phyloP scores from a whole-genome alignment of 2,329 filamentous ascomycete species.

The Colletotrichum sp. region DNA sequence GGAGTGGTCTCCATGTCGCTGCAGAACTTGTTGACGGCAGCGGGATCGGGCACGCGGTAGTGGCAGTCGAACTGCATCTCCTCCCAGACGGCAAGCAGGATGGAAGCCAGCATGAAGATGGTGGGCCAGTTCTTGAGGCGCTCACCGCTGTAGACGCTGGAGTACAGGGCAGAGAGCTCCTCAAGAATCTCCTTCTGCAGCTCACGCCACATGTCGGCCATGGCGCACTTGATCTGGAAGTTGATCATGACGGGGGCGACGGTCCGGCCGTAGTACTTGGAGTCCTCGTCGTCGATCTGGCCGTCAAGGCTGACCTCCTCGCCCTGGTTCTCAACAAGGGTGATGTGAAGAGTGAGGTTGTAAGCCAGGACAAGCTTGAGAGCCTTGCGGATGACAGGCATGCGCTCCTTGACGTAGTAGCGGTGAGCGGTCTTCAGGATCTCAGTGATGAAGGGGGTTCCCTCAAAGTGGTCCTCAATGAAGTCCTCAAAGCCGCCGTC shows the following conservation, averaged over 20 bases:
- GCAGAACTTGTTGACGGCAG: conserved; percentile 92
- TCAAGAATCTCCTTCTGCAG: conserved; percentile 95
- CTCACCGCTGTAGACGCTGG: conserved; percentile 96
- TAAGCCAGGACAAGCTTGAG: conserved; percentile 95
- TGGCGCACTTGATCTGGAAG: conserved; percentile 97
- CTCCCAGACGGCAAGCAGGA: conserved; percentile 94
- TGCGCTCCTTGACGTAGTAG: conserved; percentile 87
- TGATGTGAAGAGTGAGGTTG: conserved; percentile 93
- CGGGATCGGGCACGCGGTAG: conserved; percentile 87
- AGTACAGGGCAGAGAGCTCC: conserved; percentile 90
- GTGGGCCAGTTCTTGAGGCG: conserved; percentile 99
- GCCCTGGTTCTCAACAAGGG: conserved; percentile 88
- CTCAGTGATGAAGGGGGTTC: conserved; percentile 92
- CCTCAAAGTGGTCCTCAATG: conserved; percentile 95
- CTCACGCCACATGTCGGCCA: conserved; percentile 98
- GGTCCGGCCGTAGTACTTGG: conserved; percentile 88
- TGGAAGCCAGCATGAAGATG: conserved; percentile 95
- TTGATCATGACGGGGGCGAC: conserved; percentile 99
- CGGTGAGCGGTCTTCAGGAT: conserved; percentile 96
- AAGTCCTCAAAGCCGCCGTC: conserved; percentile 92
- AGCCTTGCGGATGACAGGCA: conserved; percentile 91
- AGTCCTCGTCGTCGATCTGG: conserved; percentile 84
- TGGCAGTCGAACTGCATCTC: conserved; percentile 99
- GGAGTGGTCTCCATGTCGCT: conserved; percentile 95
- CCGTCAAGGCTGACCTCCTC: conserved; percentile 80